Evolutionary conservation across 768 basidiomycete species (phyloP), one percentile per base, ranked within the genome.

Genomic region (Lentinula boryana): DNA sequence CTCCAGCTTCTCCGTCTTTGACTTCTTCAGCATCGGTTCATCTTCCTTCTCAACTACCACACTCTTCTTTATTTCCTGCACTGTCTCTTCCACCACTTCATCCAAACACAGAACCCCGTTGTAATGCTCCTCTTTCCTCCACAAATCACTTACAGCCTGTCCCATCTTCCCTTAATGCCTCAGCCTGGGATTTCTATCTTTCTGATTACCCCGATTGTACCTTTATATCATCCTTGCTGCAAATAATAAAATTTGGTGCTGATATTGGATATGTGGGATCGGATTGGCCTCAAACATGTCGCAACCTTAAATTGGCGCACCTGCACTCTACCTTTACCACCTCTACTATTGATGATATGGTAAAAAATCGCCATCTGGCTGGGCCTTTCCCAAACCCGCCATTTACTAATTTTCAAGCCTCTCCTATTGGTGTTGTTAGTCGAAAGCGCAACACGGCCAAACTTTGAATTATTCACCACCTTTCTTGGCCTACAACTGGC

Each of bases 31-130:
- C 16, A 1, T 9, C 32, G 12, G 49, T 12, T 21, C 27, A 12
- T 31, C 13, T 50, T 21, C n/a, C 49, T 12, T 21, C n/a, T 8
- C 49, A 50, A 7, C 21, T 50, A 21, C 49, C 49, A 23, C 49
- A 35, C 31, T n/a, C 21, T 1, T 35, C 33, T 35, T 21, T n/a
- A 13, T 55, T 55, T 32, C 53, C 53, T 36, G 7, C 53, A 4
- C 38, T 55, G n/a, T 8, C 23, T 18, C 12, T 36, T 18, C 65
- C 65, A 2, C 65, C 61, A 3, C 33, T 18, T 15, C 56, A 61
- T 21, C 65, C 61, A 8, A 64, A 66, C 48, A 58, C 63, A 10
- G 65, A 62, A 21, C 59, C 62, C 5, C 61, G 65, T 3, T 56
- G 36, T 57, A 66, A 66, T 18, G 52, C 52, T n/a, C 63, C 49